A percentile compares a stretch with the other conserved stretches of the same genome.
Evolutionary conservation across 2,329 filamentous ascomycete species (phyloP).

Genomic region (Fusarium buxicola): DNA sequence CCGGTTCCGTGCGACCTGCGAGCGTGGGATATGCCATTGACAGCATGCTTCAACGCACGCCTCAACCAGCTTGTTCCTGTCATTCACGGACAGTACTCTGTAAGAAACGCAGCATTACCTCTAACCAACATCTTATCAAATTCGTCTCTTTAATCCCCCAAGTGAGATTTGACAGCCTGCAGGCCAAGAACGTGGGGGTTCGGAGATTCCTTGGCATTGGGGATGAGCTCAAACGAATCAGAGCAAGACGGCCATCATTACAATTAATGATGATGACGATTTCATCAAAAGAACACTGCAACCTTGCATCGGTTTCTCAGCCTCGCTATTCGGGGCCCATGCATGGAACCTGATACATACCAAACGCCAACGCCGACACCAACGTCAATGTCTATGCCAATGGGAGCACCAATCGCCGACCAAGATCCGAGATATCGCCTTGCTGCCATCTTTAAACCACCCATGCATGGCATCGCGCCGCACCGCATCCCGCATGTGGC

Average conservation of each 20-base stretch:
- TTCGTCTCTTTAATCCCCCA: neutral
- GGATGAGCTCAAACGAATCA: neutral
- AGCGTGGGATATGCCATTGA: neutral
- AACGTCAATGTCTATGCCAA: conserved; percentile 6
- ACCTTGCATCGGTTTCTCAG: neutral
- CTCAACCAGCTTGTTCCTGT: conserved; percentile 2
- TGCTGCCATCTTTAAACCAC: conserved; percentile 30
- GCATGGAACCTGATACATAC: neutral
- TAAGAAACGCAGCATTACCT: neutral
- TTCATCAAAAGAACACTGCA: neutral
- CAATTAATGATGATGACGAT: conserved; percentile 12
- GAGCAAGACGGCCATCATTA: conserved; percentile 15
- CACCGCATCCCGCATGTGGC: conserved; percentile 25
- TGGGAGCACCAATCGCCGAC: conserved; percentile 35
- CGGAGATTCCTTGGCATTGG: neutral
- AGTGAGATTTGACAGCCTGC: neutral
- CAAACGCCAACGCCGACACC: conserved; percentile 26
- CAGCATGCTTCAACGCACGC: conserved; percentile 9
- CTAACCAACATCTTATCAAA: neutral
- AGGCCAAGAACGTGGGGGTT: conserved; percentile 14
- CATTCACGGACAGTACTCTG: neutral
- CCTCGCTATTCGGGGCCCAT: conserved; percentile 3
- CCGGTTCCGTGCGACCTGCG: conserved; percentile 32
- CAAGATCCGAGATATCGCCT: conserved; percentile 46
- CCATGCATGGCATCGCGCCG: conserved; percentile 19